A percentile compares a stretch with the other conserved stretches of the same genome.
phyloP scores from a whole-genome alignment of 2,329 filamentous ascomycete genomes.

The Cytospora piceae region DNA sequence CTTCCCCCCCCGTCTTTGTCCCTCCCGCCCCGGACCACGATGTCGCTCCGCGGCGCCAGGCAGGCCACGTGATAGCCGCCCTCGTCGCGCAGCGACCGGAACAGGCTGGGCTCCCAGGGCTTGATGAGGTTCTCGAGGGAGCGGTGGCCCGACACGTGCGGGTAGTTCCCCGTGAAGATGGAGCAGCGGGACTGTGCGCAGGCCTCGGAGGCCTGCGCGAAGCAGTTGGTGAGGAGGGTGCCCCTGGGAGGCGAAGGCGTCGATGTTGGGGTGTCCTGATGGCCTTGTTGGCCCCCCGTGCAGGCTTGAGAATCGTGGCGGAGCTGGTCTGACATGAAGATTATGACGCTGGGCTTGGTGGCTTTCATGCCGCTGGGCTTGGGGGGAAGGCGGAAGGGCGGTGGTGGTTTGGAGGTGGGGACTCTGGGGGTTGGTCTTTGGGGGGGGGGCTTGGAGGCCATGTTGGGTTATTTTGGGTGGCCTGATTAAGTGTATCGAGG shows the following conservation, averaged over 20 bases:
- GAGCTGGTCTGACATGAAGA: conserved; percentile 46
- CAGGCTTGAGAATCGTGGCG: conserved; percentile 47
- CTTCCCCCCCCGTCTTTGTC: conserved; percentile 25
- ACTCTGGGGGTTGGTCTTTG: not conserved
- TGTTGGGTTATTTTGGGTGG: not conserved
- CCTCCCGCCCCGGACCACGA: conserved; percentile 6
- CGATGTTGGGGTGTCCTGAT: conserved; percentile 47
- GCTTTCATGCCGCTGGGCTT: conserved; percentile 30
- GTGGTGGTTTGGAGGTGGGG: not conserved
- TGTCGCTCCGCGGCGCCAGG: conserved; percentile 39
- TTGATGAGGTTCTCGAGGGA: conserved; percentile 52
- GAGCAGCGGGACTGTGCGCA: conserved; percentile 51
- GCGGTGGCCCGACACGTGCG: conserved; percentile 50
- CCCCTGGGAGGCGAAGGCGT: conserved; percentile 43
- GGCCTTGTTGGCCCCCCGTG: conserved; percentile 3
- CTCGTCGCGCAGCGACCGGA: conserved; percentile 43
- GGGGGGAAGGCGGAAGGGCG: conserved; percentile 23
- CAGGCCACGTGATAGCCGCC: conserved; percentile 52
- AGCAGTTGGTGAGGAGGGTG: conserved; percentile 50
- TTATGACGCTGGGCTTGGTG: conserved; percentile 28
- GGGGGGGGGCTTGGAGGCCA: too few relatives aligned
- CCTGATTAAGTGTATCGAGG: not conserved
- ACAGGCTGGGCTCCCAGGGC: conserved; percentile 52
- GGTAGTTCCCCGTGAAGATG: conserved; percentile 52
- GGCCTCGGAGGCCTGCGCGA: conserved; percentile 49